phyloP scores from a whole-genome alignment of 768 basidiomycete species.

The Phaffia tasmanica region DNA sequence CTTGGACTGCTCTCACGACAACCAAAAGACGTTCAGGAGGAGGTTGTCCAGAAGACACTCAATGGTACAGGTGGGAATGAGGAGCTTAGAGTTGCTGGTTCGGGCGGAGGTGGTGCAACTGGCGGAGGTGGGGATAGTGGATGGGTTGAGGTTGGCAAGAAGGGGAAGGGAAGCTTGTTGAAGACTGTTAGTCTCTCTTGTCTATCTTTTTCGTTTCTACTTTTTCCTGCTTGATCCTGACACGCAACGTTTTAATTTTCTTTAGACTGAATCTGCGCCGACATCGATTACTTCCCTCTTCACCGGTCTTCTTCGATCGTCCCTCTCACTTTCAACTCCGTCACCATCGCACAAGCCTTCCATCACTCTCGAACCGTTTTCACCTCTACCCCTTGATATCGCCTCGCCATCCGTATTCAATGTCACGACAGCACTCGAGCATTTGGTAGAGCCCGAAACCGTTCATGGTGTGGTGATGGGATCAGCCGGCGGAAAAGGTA shows the following conservation, averaged over 20 bases:
- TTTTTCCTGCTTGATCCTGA: neutral
- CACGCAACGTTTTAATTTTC: neutral
- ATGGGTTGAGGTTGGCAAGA: constrained; percentile 88
- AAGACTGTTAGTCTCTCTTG: constrained; percentile 52
- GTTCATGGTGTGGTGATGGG: constrained; percentile 56
- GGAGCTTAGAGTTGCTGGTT: constrained; percentile 4
- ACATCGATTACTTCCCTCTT: constrained; percentile 86
- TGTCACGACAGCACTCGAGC: constrained; percentile 68
- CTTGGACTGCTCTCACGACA: constrained; percentile 47
- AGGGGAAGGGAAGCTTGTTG: constrained; percentile 67
- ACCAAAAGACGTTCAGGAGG: constrained; percentile 19
- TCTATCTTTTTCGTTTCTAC: neutral
- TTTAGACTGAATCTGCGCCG: constrained; percentile 63
- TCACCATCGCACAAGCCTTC: constrained; percentile 59
- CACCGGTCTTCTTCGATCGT: constrained; percentile 80
- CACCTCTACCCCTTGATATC: constrained; percentile 77
- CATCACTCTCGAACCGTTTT: constrained; percentile 82
- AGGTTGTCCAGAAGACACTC: constrained; percentile 6
- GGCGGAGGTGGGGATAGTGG: constrained; percentile 43
- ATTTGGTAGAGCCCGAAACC: constrained; percentile 65
- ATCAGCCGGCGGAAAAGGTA: constrained; percentile 45
- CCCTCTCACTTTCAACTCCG: constrained; percentile 44
- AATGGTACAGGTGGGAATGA: constrained; percentile 18
- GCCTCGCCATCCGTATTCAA: constrained; percentile 63
- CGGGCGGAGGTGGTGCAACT: constrained; percentile 3